Base-by-base conservation (phyloP, 495 filamentous ascomycete genomes). In the Acidomyces sp. region DNA sequence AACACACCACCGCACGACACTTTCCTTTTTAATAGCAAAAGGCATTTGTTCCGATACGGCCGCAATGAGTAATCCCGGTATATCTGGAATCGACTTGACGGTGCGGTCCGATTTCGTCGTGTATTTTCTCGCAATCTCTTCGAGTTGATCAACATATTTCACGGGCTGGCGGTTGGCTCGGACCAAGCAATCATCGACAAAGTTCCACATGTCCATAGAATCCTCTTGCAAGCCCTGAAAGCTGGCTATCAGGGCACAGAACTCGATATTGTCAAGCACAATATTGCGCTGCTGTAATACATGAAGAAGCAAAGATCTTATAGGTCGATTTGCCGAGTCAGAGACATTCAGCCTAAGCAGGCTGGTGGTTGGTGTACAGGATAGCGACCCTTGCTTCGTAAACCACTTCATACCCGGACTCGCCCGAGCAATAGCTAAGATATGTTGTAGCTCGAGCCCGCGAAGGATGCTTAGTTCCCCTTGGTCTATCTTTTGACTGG, bases 381-480 rank as follows among this genome's bases (percentile, higher is more conserved):
- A 44, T 27, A 66, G 50, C 10, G 43, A 59, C 69, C 72, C 70
- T 46, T 68, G 63, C 45, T 78, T 75, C 33, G 13, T 68, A 65
- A 72, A 90, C 86, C 86, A 95, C 29, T 78, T 77, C 71, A 92
- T 80, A 12, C 74, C 73, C 12, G 82, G 73, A 9, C 84, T 88
- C 48, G 74, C 74, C 42, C 75, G 68, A 10, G 85, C 84, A 48
- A 93, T 80, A 31, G 75, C 66, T 9, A 93, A 66, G 21, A 87
- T 62, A 50, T 84, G 80, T 50, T 82, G 76, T 19, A 93, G 60
- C 53, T 86, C 76, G 30, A 84, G 68, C 6, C 77, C 41, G 18
- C 72, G 62, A 33, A 85, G 56, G 0, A 55, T 62, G 33, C 52
- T 48, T 33, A 73, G 64, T 39, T 74, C 66, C 2, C 19, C 18